Evolutionary conservation across 225 moss, liverwort and hornwort species (phyloP), one percentile per base, ranked within the genome.

Genomic region (Takakia lepidozioides): DNA sequence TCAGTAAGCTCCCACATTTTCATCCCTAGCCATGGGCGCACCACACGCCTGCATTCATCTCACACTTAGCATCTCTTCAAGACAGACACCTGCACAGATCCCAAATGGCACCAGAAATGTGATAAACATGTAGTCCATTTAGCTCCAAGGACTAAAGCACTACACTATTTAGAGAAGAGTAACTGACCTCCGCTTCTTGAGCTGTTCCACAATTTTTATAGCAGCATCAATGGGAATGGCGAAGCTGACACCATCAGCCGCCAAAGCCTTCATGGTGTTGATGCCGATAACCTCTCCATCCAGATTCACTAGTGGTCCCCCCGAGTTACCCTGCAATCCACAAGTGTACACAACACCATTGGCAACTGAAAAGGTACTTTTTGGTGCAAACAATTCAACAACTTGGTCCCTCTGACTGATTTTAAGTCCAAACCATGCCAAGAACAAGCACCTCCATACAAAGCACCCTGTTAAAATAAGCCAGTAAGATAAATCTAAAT

Each of bases 11-110:
- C 86, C 56, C 77, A 81, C 93, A 89, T 95, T 58, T 86, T 86
- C 89, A 95, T 86, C 63, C 93, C 93, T 50, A 95, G 86, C 93
- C 93, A 95, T 39, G 93, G 89, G 25, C 86, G 76, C 34, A 89
- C 66, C 32, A 95, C 89, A 64, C 74, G 84, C 67, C 93, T 95
- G 68, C 54, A 76, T 19, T 13, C 23, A 19, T 46, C 9, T n/a
- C 8, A 36, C 16, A 50, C n/a, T 50, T 2, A 1, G 4, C 15
- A 46, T 11, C 21, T 25, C 49, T 25, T n/a, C 25, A 1, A 28
- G 40, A 2, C 3, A 16, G 16, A 41, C 2, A 41, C 40, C 16
- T 16, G 3, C 40, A 10, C 25, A 4, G 4, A 27, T 24, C 8
- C 5, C 24, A 11, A 47, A 20, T 18, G 46, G 5, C n/a, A n/a